These are phyloP conservation scores for Pythium brachiatum DNA, from an alignment of 352 stramenopile species.

Conservation along the genomic window DNA sequence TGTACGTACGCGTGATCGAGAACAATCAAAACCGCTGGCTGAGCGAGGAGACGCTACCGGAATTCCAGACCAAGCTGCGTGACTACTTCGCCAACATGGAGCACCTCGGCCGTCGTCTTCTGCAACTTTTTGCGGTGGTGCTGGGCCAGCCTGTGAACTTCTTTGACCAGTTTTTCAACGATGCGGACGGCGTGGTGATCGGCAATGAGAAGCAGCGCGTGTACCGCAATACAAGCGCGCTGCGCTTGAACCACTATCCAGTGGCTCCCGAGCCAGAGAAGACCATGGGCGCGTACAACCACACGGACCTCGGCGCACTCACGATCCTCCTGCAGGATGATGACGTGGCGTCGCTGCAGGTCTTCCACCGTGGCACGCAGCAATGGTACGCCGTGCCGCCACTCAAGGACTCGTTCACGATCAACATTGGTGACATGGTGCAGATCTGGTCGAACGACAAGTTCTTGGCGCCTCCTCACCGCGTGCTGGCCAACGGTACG, in stretches of 20 bases:
- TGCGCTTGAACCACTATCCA: slow-evolving; percentile 92
- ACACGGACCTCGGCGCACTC: slow-evolving; percentile 53
- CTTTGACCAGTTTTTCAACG: slow-evolving; percentile 53
- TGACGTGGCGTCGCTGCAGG: slow-evolving; percentile 47
- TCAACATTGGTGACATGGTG: slow-evolving; percentile 61
- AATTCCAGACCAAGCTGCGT: slow-evolving; percentile 45
- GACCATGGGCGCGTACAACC: slow-evolving; percentile 48
- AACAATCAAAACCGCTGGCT: slow-evolving; percentile 78
- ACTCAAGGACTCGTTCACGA: slow-evolving; percentile 39
- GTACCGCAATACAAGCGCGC: slow-evolving; percentile 80
- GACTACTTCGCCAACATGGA: slow-evolving; percentile 46
- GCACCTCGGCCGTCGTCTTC: slow-evolving; percentile 38
- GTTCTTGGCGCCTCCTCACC: slow-evolving; percentile 42
- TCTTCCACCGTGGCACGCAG: slow-evolving; percentile 42
- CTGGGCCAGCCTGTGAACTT: slow-evolving; percentile 40
- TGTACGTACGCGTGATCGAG: no score
- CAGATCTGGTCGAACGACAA: slow-evolving; percentile 54
- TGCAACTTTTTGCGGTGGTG: slow-evolving; percentile 53
- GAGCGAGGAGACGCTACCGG: slow-evolving; percentile 31
- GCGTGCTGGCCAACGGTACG: slow-evolving; percentile 36
- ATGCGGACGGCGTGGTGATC: no score
- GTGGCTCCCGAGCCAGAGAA: slow-evolving; percentile 38
- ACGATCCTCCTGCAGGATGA: slow-evolving; percentile 64
- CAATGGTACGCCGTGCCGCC: slow-evolving; percentile 43
- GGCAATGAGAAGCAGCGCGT: slow-evolving; percentile 9